These are phyloP conservation scores for Phytophthora sp. DNA, from an alignment of 352 stramenopile species.

Conservation along the genomic window DNA sequence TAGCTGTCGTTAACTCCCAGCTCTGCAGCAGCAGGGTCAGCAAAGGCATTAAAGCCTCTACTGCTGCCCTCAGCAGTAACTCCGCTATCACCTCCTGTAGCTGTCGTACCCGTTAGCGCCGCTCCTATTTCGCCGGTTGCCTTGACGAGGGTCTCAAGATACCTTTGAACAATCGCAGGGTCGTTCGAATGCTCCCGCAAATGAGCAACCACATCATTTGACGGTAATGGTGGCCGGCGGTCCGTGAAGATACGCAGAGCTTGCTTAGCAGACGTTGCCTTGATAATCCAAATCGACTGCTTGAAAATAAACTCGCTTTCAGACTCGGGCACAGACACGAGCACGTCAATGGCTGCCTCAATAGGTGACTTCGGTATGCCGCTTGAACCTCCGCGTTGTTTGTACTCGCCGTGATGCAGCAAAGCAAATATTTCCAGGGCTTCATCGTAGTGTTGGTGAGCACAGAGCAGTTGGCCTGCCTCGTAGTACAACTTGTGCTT, in stretches of 20 bases:
- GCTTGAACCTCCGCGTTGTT: slow-evolving; percentile 67
- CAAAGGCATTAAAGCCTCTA: slow-evolving; percentile 31
- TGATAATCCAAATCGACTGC: slow-evolving; percentile 88
- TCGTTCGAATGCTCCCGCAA: slow-evolving; percentile 80
- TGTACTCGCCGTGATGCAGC: slow-evolving; percentile 79
- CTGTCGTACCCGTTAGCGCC: slow-evolving; percentile 11
- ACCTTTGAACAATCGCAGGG: slow-evolving; percentile 75
- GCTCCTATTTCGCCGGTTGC: slow-evolving; percentile 37
- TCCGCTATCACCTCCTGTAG: slow-evolving; percentile 19
- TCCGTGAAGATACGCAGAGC: slow-evolving; percentile 87
- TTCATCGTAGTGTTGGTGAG: slow-evolving; percentile 72
- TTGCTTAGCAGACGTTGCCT: slow-evolving; percentile 73
- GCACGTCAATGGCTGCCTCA: slow-evolving; percentile 89
- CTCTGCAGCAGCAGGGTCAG: slow-evolving; percentile 33
- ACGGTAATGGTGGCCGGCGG: slow-evolving; percentile 62
- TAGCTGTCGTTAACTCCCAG: slow-evolving; percentile 82
- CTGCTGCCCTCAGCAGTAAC: slow-evolving; percentile 26
- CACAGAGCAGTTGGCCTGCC: slow-evolving; percentile 66
- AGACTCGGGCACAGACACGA: slow-evolving; percentile 76
- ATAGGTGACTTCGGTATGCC: slow-evolving; percentile 88
- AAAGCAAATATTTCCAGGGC: slow-evolving; percentile 85
- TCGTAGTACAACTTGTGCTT: slow-evolving; percentile 88
- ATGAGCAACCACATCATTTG: slow-evolving; percentile 83
- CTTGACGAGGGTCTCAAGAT: slow-evolving; percentile 85
- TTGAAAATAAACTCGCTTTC: slow-evolving; percentile 90